Evolutionary conservation across 139 green algal species (phyloP).

Genomic region (Asterochloris erici): DNA sequence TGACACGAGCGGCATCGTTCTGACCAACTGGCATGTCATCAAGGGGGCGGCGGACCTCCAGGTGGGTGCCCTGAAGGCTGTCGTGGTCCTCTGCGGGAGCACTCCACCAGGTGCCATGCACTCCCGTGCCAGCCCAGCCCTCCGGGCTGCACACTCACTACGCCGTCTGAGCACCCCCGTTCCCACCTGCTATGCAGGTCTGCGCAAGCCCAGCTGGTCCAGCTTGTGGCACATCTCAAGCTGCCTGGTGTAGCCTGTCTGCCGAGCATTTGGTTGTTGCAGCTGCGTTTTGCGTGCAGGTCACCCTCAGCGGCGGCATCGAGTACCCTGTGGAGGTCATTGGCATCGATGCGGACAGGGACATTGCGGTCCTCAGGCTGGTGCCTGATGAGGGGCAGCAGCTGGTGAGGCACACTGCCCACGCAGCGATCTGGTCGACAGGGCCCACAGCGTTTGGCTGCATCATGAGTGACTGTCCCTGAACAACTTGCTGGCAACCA

Average conservation of each 20-base stretch:
- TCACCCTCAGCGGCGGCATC: constrained; percentile 54
- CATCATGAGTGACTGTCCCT: no score
- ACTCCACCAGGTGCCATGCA: neutral
- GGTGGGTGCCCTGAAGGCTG: constrained; percentile 16
- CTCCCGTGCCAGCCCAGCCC: no score
- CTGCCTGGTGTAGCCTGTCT: neutral
- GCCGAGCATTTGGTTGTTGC: neutral
- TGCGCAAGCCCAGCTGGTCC: no score
- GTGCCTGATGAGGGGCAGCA: constrained; percentile 2
- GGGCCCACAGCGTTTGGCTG: no score
- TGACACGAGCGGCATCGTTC: constrained; percentile 55
- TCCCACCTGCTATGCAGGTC: no score
- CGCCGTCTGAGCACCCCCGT: no score
- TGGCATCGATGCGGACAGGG: constrained; percentile 68
- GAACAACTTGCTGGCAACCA: no score
- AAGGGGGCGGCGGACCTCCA: constrained; percentile 37
- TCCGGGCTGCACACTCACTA: no score
- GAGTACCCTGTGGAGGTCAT: constrained; percentile 67
- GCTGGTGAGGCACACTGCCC: no score
- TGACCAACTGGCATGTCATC: constrained; percentile 77
- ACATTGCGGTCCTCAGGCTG: constrained; percentile 75
- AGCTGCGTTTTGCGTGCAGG: constrained; percentile 27
- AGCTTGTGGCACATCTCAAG: no score
- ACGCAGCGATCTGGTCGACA: no score
- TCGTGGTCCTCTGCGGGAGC: neutral